Percentiles rank a stretch among this genome's conserved stretches.
Conservation (phyloP, 2,329 filamentous ascomycete species). For the Nemania sp. region DNA sequence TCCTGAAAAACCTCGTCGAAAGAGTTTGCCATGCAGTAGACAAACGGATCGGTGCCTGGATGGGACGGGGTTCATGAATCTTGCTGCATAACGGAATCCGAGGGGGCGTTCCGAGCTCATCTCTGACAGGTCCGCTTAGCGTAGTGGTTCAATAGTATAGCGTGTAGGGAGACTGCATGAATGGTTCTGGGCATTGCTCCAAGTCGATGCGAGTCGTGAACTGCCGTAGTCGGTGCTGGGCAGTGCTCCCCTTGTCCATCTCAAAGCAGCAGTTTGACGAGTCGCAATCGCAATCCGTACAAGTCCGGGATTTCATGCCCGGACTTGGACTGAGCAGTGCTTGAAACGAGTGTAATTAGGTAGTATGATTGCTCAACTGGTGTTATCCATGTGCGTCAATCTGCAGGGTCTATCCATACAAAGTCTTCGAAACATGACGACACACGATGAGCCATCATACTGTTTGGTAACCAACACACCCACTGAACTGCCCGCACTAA, state of each 20-base stretch:
- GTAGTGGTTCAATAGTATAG: conserved; percentile 1
- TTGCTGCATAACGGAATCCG: conserved; percentile 10
- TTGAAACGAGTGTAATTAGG: not conserved
- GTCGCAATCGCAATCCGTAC: no score
- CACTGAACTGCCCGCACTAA: no score
- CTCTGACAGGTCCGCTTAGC: conserved; percentile 15
- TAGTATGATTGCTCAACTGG: no score
- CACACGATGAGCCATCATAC: not conserved
- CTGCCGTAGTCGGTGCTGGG: no score
- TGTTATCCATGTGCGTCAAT: not conserved
- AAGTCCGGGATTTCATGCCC: not conserved
- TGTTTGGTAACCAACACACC: not conserved
- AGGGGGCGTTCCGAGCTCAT: not conserved
- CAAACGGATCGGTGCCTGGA: not conserved
- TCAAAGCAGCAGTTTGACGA: not conserved
- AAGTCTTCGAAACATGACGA: not conserved
- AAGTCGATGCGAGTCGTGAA: no score
- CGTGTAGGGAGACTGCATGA: conserved; percentile 1
- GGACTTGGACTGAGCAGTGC: not conserved
- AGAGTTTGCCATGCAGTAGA: no score
- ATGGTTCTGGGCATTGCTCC: not conserved
- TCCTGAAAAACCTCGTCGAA: no score
- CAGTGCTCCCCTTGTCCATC: not conserved
- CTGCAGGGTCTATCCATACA: not conserved
- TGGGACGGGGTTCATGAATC: conserved; percentile 1